These are phyloP conservation scores for Hebeloma cylindrosporum DNA, from an alignment of 768 basidiomycete genomes.

Conservation along the genomic window DNA sequence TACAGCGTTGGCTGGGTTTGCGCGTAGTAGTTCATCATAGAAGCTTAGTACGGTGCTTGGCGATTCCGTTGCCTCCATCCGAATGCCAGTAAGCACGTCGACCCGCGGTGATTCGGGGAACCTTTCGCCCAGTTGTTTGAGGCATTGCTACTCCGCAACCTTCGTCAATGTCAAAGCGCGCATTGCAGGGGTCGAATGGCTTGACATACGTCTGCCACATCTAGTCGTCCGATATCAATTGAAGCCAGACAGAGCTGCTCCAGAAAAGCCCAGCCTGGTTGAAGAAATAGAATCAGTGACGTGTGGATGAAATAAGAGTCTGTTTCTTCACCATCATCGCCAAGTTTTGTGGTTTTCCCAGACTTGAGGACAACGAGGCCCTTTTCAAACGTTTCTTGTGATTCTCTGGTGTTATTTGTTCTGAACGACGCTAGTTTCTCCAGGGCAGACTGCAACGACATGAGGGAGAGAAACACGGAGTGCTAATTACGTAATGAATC, in stretches of 20 bases:
- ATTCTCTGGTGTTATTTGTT: slow-evolving; percentile 49
- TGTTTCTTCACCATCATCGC: slow-evolving; percentile 52
- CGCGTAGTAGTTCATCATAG: slow-evolving; percentile 64
- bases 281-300: slow-evolving; percentile 9
- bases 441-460: slow-evolving; percentile 50
- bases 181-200: slow-evolving; percentile 1
- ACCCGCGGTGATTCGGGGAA: slow-evolving; percentile 83
- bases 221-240: slow-evolving; percentile 68
- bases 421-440: slow-evolving; percentile 56
- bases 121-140: slow-evolving; percentile 57
- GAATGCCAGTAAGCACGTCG: slow-evolving; percentile 72
- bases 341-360: slow-evolving; percentile 42
- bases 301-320: slow-evolving; percentile 3
- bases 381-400: slow-evolving; percentile 58
- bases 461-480: slow-evolving; percentile 17
- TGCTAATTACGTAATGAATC: slow-evolving; percentile 11
- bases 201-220: slow-evolving; percentile 72
- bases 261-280: slow-evolving; percentile 71
- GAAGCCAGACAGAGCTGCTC: slow-evolving; percentile 82
- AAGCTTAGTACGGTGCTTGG: slow-evolving; percentile 57
- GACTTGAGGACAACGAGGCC: slow-evolving; percentile 52
- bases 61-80: slow-evolving; percentile 68
- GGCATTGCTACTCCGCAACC: slow-evolving; percentile 50
- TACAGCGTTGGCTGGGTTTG: slow-evolving; percentile 71
- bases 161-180: slow-evolving; percentile 27